These are phyloP conservation scores for Fusarium begoniae DNA, from an alignment of 2,329 filamentous ascomycete genomes.

Conservation along the genomic window DNA sequence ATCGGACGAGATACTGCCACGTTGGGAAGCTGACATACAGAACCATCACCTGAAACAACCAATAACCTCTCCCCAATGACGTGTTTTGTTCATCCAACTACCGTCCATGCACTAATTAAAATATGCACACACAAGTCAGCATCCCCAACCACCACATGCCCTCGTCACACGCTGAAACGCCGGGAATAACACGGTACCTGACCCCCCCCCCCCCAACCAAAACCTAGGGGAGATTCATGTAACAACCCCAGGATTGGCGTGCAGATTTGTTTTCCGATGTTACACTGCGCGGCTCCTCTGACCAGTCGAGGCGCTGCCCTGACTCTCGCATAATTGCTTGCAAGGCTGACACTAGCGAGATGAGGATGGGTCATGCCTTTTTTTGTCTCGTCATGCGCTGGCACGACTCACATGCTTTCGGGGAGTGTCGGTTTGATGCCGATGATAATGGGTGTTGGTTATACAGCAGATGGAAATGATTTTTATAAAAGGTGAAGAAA, in stretches of 20 bases:
- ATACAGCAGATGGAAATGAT: not conserved
- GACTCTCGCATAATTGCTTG: constrained; percentile 1
- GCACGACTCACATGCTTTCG: constrained; percentile 8
- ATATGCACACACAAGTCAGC: not conserved
- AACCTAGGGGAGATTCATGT: not conserved
- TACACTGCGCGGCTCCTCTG: not conserved
- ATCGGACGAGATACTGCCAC: not conserved
- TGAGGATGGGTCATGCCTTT: not conserved
- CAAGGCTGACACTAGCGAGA: not conserved
- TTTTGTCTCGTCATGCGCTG: constrained; percentile 19
- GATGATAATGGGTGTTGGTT: not conserved
- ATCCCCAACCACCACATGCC: constrained; percentile 6
- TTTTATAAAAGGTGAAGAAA: not conserved
- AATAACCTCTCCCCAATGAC: not conserved
- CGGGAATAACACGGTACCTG: not conserved
- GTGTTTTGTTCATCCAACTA: not conserved
- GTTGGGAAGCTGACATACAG: not conserved
- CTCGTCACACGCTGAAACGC: not conserved
- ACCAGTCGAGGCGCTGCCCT: constrained; percentile 6
- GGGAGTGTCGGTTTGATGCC: constrained; percentile 28
- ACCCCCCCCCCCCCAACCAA: not conserved
- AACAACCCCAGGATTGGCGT: not conserved
- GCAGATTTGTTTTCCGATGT: not conserved
- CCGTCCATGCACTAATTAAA: not conserved
- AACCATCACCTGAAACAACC: not conserved